Base-by-base conservation (phyloP, 106 monocot species). In the Hemerocallis citrina region DNA sequence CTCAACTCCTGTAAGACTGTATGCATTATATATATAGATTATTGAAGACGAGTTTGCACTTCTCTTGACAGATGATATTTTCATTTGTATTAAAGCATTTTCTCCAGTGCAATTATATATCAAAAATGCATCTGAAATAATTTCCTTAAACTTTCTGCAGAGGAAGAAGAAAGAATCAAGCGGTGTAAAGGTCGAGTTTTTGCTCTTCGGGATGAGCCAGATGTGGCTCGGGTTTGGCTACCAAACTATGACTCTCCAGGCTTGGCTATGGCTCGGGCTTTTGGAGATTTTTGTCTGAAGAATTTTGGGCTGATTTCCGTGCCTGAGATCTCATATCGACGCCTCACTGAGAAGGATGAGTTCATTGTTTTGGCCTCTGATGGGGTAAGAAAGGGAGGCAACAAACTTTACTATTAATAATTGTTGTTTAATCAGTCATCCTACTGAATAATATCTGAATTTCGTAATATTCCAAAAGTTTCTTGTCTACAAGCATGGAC, bases 281-380 rank as follows among this genome's bases (percentile, higher is more conserved):
- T 85, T 68, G 85, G 85, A 51, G 85, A 85, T 64, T 85, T 85
- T 52, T 85, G 85, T 68, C 80, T 85, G 28, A 85, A 70, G 52
- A 61, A 70, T 41, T 70, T 30, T 54, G 70, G 70, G n/a, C 59
- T 70, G 37, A 70, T 70, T 23, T 80, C 80, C 27, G 77, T 80
- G 56, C 85, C 80, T 37, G 80, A 80, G 14, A 40, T 85, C 17
- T 76, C 85, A 24, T 80, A 68, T 62, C 68, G 80, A 4, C 69
- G 41, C n/a, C 73, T 85, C 33, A 77, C 76, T 29, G 70, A 80
- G 27, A 73, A 40, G 27, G 85, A 85, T 43, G 76, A 85, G 54
- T 85, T 85, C 66, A 63, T 85, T 28, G 74, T 85, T 10, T 52
- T 85, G 38, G 85, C 85, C 25, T 77, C 85, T 34, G 85, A 85